A percentile compares a stretch with the other conserved stretches of the same genome.
Conservation (phyloP, 805 yeast genomes). For the Starmerella davenportii region DNA sequence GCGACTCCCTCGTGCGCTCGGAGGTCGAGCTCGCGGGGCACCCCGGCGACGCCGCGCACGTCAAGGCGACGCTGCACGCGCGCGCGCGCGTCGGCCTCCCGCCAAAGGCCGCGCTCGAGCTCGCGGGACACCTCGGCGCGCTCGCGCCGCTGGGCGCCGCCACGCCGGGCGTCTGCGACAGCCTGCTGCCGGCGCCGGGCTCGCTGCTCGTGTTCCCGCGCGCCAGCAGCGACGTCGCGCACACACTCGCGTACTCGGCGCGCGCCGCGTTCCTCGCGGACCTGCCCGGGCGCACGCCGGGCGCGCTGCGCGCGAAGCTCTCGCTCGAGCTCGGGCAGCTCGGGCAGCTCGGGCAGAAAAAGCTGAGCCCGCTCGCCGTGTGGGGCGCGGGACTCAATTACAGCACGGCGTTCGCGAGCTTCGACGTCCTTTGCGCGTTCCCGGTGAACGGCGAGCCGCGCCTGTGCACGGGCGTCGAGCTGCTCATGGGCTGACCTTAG, state of each 20-base stretch:
- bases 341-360: constrained; percentile 33
- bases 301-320: constrained; percentile 39
- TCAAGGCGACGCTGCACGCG: constrained; percentile 13
- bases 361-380: constrained; percentile 40
- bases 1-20: constrained; percentile 18
- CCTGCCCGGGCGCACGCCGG: constrained; percentile 22
- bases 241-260: constrained; percentile 39
- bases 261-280: constrained; percentile 42
- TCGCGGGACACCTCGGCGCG: constrained; percentile 13
- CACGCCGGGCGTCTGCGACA: constrained; percentile 46
- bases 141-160: constrained; percentile 9
- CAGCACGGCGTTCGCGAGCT: constrained; percentile 39
- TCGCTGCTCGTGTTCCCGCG: constrained; percentile 46
- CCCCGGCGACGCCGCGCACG: constrained; percentile 21
- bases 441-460: constrained; percentile 41
- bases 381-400: constrained; percentile 41
- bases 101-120: constrained; percentile 13
- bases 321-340: background rate
- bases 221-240: constrained; percentile 44
- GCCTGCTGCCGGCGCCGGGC: constrained; percentile 64
- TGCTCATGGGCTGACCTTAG: constrained; percentile 25
- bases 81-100: constrained; percentile 11
- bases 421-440: constrained; percentile 42
- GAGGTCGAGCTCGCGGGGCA: constrained; percentile 23
- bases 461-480: constrained; percentile 41